Base-by-base conservation (phyloP, 805 yeast species). In the Kodamaea fukazawae region DNA sequence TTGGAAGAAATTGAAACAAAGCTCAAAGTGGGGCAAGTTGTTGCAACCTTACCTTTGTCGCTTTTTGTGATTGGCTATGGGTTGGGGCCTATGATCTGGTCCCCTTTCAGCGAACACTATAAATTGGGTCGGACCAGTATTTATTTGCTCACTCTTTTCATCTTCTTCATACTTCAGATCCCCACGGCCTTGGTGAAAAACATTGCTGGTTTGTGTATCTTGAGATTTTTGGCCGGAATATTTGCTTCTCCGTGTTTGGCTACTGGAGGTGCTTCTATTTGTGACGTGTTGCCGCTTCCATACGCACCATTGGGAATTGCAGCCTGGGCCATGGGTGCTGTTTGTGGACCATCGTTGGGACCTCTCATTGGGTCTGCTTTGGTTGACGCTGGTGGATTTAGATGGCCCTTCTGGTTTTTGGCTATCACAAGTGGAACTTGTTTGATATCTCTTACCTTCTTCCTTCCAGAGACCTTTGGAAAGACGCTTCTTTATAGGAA, bases 61-160 rank as follows among this genome's bases (percentile, higher is more conserved):
- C 45, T 78, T 29, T 80, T 73, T 46, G 79, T 79, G 6, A 48
- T 78, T 20, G 86, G 84, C 7, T 79, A 79, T 50, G 85, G 80
- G 36, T 36, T 77, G 13, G 83, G 83, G 1, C 83, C 83, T 2
- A 62, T 79, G 63, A 44, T 77, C 2, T 73, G 78, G 37, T 72
- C 82, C 0, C 85, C 86, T 3, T 46, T 79, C 43, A 71, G 81
- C 7, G 86, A 80, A 53, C 65, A 74, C 34, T 73, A 78, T 2
- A 52, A 56, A 4, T 55, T 75, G 33, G 84, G 84, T 9, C 67
- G 84, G 44, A 75, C 73, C 40, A 60, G 68, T 12, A 65, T 75
- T 8, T 78, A 76, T 43, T 58, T 70, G 17, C 35, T 57, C n/a
- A 64, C 81, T 2, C 55, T 76, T 23, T 57, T 74, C 34, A 34